Base-by-base conservation (phyloP, 2,329 filamentous ascomycete genomes). In the Aschersonia sp. region DNA sequence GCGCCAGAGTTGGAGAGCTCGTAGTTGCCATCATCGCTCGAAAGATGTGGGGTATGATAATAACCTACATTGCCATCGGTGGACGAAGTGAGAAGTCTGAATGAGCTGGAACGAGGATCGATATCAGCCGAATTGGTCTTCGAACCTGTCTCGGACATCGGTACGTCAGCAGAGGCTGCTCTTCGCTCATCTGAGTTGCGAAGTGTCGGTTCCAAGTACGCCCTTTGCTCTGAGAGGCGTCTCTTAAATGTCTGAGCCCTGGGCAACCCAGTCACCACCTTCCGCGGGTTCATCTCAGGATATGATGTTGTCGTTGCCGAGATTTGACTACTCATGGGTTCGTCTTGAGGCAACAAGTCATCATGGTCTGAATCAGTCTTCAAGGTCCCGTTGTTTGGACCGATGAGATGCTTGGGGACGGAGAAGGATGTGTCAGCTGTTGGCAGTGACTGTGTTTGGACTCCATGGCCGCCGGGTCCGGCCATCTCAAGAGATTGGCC, bases 201-300 rank as follows among this genome's bases (percentile, higher is more conserved):
- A 45, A 81, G 70, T 42, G 80, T 72, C 43, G 85, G 80, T 50
- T 83, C 72, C 47, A 94, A 71, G 57, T 80, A 82, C 55, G 85
- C 79, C 55, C 88, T 77, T 52, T 78, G 75, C 65, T 95, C 89
- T 31, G 87, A 91, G 60, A 85, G 77, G 62, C 91, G 87, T 56
- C 89, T 78, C 64, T 82, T 84, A 65, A 94, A 89, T 0, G 87
- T 94, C 56, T 83, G 78, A 4, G 81, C 72, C 45, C 87, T 78
- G 40, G 88, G 86, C 40, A 95, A 68, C 12, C 84, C 83, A 20
- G 88, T 84, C 12, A 89, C 79, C n/a, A 88, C 85, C 58, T 74
- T 80, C 54, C 78, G 65, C 31, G 69, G n/a, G 29, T 30, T 44
- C 28, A 29, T 9, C 43, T 44, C 43, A 42, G 6, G 10, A 28